Conservation (phyloP, 2,329 filamentous ascomycete genomes). For the Gyromitra esculenta region DNA sequence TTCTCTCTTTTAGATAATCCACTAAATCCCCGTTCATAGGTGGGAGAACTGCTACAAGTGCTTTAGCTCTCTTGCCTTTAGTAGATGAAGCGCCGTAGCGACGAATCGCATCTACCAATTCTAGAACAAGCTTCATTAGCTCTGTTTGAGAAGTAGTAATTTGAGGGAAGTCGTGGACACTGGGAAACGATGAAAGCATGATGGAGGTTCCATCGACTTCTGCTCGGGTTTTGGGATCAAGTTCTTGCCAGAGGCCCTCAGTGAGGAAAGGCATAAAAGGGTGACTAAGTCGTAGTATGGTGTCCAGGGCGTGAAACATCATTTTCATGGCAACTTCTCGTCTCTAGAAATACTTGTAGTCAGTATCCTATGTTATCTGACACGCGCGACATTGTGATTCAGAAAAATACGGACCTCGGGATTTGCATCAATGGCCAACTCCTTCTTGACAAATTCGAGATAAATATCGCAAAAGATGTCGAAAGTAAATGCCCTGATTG, state of each 20-base stretch:
- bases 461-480: constrained; percentile 53
- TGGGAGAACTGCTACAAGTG: constrained; percentile 29
- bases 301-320: constrained; percentile 44
- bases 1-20: constrained; percentile 41
- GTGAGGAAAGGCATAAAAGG: constrained; percentile 57
- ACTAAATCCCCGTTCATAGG: constrained; percentile 26
- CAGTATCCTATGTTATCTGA: not conserved
- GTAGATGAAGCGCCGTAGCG: constrained; percentile 10
- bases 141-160: constrained; percentile 17
- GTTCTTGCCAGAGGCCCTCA: constrained; percentile 56
- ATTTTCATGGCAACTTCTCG: constrained; percentile 46
- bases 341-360: constrained; percentile 21
- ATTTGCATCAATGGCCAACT: constrained; percentile 37
- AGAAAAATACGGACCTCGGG: constrained; percentile 27
- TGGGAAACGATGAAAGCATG: constrained; percentile 51
- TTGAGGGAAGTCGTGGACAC: constrained; percentile 36
- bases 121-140: constrained; percentile 43
- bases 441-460: constrained; percentile 53
- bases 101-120: constrained; percentile 45
- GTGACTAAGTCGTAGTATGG: constrained; percentile 54
- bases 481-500: constrained; percentile 50
- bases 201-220: constrained; percentile 48
- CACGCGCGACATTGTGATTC: not conserved
- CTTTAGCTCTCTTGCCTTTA: not conserved
- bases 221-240: constrained; percentile 43